Conservation (phyloP, 192 early-diverging fungal species). For the Coemansia guatemalensis region DNA sequence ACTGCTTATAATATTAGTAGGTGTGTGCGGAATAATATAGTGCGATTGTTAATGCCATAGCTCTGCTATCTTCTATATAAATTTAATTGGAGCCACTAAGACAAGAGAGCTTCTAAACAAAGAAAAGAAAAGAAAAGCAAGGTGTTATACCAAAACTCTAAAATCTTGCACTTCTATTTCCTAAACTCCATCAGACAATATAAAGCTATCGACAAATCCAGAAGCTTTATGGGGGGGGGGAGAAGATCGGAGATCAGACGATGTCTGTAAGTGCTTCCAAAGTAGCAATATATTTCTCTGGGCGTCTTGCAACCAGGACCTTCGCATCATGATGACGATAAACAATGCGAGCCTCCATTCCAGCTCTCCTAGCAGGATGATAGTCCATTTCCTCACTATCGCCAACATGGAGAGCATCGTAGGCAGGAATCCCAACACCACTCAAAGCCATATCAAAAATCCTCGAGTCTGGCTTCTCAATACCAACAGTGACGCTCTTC, state of each 20-base stretch:
- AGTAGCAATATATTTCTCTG: constrained; percentile 21
- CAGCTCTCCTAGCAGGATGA: constrained; percentile 21
- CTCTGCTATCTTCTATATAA: not conserved
- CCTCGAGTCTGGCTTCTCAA: constrained; percentile 57
- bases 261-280: constrained; percentile 11
- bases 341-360: constrained; percentile 47
- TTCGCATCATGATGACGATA: constrained; percentile 4
- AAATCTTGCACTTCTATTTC: too few species aligned
- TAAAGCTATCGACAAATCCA: not conserved
- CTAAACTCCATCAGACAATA: not conserved
- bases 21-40: not conserved
- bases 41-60: not conserved
- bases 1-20: not conserved
- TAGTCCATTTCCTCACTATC: constrained; percentile 55
- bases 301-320: not conserved
- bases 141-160: too few species aligned
- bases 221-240: too few species aligned
- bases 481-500: constrained; percentile 51
- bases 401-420: constrained; percentile 61
- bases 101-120: not conserved
- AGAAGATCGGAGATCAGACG: constrained; percentile 2
- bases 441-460: constrained; percentile 59
- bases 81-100: not conserved
- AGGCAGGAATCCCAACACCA: constrained; percentile 31
- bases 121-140: too few species aligned